phyloP scores from a whole-genome alignment of 1,284 basidiomycete genomes.

The Cerrena zonata region DNA sequence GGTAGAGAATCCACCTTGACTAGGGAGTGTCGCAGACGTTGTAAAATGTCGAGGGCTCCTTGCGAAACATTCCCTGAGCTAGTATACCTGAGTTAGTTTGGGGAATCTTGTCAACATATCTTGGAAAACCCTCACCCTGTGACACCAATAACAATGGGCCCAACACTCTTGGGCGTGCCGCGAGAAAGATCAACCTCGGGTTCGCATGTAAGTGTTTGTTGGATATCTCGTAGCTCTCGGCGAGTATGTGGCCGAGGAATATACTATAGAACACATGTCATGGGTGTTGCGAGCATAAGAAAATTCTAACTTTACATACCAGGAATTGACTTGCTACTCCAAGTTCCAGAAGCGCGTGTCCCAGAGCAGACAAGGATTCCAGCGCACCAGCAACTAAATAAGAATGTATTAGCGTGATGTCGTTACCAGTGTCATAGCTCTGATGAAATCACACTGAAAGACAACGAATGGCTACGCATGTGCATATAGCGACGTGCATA shows the following conservation, averaged over 20 bases:
- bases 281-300: not conserved
- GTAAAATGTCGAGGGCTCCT: slow-evolving; percentile 67
- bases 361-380: slow-evolving; percentile 75
- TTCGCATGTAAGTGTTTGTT: no score
- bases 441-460: no score
- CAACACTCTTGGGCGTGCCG: slow-evolving; percentile 60
- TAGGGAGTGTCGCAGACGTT: slow-evolving; percentile 62
- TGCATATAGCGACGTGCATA: not conserved
- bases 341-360: slow-evolving; percentile 69
- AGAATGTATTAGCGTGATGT: not conserved
- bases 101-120: not conserved
- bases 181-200: no score
- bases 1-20: slow-evolving; percentile 57
- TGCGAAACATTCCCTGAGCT: slow-evolving; percentile 77
- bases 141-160: slow-evolving; percentile 76
- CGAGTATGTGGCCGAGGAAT: slow-evolving; percentile 77
- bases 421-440: not conserved
- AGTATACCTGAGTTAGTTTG: not conserved
- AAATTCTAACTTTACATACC: slow-evolving; percentile 31
- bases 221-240: no score
- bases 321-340: slow-evolving; percentile 81
- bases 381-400: slow-evolving; percentile 72
- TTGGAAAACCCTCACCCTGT: slow-evolving; percentile 56
- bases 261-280: slow-evolving; percentile 39
- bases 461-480: not conserved